These are phyloP conservation scores for Penicillium bovifimosum DNA, from an alignment of 495 filamentous ascomycete genomes.

Conservation along the genomic window DNA sequence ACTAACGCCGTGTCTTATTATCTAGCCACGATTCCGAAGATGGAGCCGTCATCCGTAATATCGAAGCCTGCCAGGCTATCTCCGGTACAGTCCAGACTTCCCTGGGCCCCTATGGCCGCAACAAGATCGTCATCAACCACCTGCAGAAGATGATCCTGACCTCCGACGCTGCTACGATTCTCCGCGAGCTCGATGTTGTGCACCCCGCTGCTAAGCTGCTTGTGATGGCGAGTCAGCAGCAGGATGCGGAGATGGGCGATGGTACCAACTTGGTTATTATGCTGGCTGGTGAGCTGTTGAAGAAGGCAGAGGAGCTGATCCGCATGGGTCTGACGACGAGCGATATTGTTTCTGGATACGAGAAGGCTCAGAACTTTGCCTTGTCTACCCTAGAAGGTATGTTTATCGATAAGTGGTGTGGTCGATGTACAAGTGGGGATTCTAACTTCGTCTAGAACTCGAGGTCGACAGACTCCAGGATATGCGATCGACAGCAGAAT, in stretches of 20 bases:
- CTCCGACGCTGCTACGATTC: constrained; percentile 94
- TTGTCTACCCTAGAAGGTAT: constrained; percentile 73
- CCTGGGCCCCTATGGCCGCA: constrained; percentile 93
- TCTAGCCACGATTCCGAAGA: constrained; percentile 94
- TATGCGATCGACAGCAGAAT: constrained; percentile 67
- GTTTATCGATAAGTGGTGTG: no score
- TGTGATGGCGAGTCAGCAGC: constrained; percentile 99
- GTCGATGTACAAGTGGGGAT: constrained; percentile 1
- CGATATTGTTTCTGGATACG: constrained; percentile 92
- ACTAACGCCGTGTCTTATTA: constrained; percentile 26
- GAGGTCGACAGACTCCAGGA: constrained; percentile 87
- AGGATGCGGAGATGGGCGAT: constrained; percentile 98
- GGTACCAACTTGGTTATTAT: constrained; percentile 97
- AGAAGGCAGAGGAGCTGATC: constrained; percentile 94
- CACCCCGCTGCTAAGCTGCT: constrained; percentile 96
- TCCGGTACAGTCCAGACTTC: constrained; percentile 94
- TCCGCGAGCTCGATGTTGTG: constrained; percentile 95
- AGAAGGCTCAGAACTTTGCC: constrained; percentile 86
- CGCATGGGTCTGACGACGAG: constrained; percentile 94
- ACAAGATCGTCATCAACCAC: constrained; percentile 99
- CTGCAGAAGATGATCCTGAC: constrained; percentile 99
- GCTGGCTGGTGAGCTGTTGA: constrained; percentile 89
- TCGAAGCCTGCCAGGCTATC: constrained; percentile 96
- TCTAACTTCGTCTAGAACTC: constrained; percentile 52
- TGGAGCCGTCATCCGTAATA: constrained; percentile 96